Evolutionary conservation across 192 early-diverging fungal genomes (phyloP).

Genomic region (Coemansia sp.): DNA sequence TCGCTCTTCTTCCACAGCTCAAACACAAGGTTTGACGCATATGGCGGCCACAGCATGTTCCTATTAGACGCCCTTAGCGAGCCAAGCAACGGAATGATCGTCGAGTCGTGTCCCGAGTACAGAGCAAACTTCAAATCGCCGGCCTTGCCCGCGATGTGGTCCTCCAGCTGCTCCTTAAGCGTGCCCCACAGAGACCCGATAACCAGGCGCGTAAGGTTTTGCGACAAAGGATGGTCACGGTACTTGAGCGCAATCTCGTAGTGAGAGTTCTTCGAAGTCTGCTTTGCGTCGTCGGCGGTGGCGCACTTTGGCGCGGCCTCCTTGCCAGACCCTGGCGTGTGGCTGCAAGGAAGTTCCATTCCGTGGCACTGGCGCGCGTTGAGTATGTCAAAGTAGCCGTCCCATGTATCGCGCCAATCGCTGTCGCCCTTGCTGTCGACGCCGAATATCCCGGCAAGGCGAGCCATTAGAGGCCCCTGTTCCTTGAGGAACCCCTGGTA

Average conservation of each 20-base stretch:
- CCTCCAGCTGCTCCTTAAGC: conserved; percentile 37
- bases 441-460: conserved; percentile 31
- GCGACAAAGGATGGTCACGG: conserved; percentile 35
- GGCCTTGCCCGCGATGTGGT: conserved; percentile 25
- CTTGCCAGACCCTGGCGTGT: conserved; percentile 11
- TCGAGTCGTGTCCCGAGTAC: conserved; percentile 56
- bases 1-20: conserved; percentile 54
- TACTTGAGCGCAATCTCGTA: conserved; percentile 31
- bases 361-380: conserved; percentile 43
- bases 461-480: conserved; percentile 37
- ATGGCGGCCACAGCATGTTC: conserved; percentile 56
- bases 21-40: conserved; percentile 53
- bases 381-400: conserved; percentile 41
- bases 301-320: conserved; percentile 11
- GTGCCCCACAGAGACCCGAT: conserved; percentile 52
- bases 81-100: conserved; percentile 46
- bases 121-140: conserved; percentile 44
- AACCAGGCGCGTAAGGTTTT: conserved; percentile 26
- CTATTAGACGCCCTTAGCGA: conserved; percentile 32
- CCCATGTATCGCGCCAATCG: conserved; percentile 27
- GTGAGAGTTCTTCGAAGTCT: conserved; percentile 35
- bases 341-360: conserved; percentile 25
- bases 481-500: conserved; percentile 39
- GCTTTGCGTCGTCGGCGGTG: conserved; percentile 34
- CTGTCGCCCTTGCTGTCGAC: conserved; percentile 15